Base-by-base conservation (phyloP, 805 yeast species). In the Yarrowia sp. region DNA sequence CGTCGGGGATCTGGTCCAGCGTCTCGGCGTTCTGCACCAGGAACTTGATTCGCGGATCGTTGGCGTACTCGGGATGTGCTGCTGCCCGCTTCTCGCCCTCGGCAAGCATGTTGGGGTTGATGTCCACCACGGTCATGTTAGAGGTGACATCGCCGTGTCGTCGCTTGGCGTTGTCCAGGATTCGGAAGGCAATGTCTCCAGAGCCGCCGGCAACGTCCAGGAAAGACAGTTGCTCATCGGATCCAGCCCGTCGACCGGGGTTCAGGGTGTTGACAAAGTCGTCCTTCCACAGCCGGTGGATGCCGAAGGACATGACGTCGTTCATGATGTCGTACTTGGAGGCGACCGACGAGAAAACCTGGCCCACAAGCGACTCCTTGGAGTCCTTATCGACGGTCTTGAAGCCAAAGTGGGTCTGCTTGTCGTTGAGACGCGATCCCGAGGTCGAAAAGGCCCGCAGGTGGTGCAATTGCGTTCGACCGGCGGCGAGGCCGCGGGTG, bases 201-300 rank as follows among this genome's bases (percentile, higher is more conserved):
- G 98, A 90, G 22, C 99, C 99, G 64, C 99, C 99, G 25, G 99
- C 99, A 63, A 94, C 98, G 74, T 94, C 99, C 66, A 94, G 80
- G 70, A 94, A 93, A 63, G 85, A 83, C 68, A 94, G 78, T 3
- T 97, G 97, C 66, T 86, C 82, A 27, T 13, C 12, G 13, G 84
- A 82, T 47, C 93, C 96, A 5, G 96, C 93, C 71, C 98, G 82
- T 78, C 84, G 84, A 32, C 99, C 99, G 44, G 97, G 96, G 71
- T 94, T 97, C 62, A 94, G 78, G 67, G 89, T 84, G 68, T 84
- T 81, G 69, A 94, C 91, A 72, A 94, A 87, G 71, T 92, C 96
- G 70, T 83, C 84, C 72, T 94, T 94, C 99, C 99, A 94, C 47
- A 93, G 77, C 69, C 99, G 81, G 73, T 94, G 99, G 51, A 94